Conservation (phyloP, 805 yeast species). For the Torulaspora quercuum region DNA sequence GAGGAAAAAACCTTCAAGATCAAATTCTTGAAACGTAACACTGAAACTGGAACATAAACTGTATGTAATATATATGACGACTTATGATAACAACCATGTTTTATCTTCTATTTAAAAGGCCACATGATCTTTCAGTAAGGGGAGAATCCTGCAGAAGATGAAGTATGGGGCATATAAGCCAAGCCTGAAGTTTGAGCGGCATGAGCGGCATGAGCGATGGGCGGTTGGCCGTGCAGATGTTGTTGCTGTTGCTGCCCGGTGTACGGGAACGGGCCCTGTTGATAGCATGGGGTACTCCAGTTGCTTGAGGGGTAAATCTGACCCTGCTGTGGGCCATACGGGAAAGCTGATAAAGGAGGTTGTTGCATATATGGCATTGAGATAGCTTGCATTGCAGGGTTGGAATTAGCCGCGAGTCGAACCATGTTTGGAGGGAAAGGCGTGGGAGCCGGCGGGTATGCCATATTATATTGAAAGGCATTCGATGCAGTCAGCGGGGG, state of each 20-base stretch:
- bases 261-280: conserved; percentile 2
- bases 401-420: too few relatives aligned
- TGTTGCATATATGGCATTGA: too few relatives aligned
- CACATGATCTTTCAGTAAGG: not conserved
- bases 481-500: too few relatives aligned
- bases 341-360: too few relatives aligned
- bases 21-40: conserved; percentile 3
- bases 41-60: conserved; percentile 1
- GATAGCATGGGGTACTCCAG: conserved; percentile 9
- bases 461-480: too few relatives aligned
- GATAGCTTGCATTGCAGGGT: too few relatives aligned
- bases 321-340: conserved; percentile 1
- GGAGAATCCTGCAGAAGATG: not conserved
- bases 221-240: conserved; percentile 7
- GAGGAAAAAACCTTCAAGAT: conserved; percentile 25
- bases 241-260: conserved; percentile 7
- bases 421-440: too few relatives aligned
- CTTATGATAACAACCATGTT: conserved; percentile 1
- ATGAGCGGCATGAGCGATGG: not conserved
- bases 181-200: not conserved
- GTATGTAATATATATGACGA: conserved; percentile 10
- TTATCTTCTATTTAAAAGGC: too few relatives aligned
- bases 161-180: too few relatives aligned
- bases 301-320: conserved; percentile 5
- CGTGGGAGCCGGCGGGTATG: too few relatives aligned